Percentiles rank a stretch among this genome's conserved stretches.
Evolutionary conservation across 2,329 filamentous ascomycete genomes (phyloP).

Genomic region (Magnaporthiopsis rhizophila): DNA sequence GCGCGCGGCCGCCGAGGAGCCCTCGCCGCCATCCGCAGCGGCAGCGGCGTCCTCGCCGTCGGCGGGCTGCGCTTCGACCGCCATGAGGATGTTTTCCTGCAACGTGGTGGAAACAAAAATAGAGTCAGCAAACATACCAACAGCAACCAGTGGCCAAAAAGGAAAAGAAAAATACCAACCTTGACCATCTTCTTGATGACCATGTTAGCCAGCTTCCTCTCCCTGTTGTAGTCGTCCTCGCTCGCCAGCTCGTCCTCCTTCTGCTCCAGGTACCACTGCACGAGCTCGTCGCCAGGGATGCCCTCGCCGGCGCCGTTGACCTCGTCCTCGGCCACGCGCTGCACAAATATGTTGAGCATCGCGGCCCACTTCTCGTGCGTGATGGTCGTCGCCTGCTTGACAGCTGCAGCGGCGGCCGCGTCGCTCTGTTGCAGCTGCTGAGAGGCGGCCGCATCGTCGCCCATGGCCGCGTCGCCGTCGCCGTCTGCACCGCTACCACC

Average conservation of each 20-base stretch:
- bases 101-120: conserved; percentile 17
- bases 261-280: conserved; percentile 88
- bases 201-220: conserved; percentile 68
- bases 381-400: conserved; percentile 67
- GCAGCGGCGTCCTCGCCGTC: conserved; percentile 24
- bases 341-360: conserved; percentile 81
- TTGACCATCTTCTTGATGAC: conserved; percentile 95
- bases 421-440: conserved; percentile 10
- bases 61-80: conserved; percentile 57
- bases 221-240: conserved; percentile 72
- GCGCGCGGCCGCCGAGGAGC: conserved; percentile 29
- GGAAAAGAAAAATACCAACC: conserved; percentile 43
- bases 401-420: conserved; percentile 10
- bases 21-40: conserved; percentile 29
- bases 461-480: conserved; percentile 37
- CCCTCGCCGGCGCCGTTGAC: conserved; percentile 63
- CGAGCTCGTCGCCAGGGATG: conserved; percentile 71
- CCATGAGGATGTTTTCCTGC: conserved; percentile 81
- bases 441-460: conserved; percentile 28
- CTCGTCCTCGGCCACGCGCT: conserved; percentile 79
- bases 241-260: conserved; percentile 74
- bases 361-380: conserved; percentile 91
- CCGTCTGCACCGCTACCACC: conserved; percentile 39
- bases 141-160: background rate
- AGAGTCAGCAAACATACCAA: conserved; percentile 19